Evolutionary conservation across 2,329 filamentous ascomycete species (phyloP).

Genomic region (Leptographium flavum): DNA sequence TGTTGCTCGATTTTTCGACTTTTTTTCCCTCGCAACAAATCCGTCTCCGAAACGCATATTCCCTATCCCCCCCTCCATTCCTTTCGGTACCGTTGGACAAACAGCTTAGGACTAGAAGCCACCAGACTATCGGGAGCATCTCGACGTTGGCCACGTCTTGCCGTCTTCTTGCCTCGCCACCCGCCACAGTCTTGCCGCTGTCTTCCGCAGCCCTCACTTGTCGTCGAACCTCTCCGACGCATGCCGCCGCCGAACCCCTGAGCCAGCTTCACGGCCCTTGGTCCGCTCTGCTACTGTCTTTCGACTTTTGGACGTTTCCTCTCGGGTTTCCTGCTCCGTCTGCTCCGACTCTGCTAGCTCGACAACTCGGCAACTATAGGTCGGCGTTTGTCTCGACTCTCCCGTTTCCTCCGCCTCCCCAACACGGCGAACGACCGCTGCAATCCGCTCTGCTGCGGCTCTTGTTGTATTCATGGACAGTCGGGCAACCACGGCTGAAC

Average conservation of each 20-base stretch:
- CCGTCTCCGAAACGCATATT: too few species aligned
- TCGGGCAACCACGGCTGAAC: slow-evolving; percentile 33
- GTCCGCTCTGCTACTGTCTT: too few species aligned
- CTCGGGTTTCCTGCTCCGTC: neutral
- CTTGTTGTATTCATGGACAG: slow-evolving; percentile 31
- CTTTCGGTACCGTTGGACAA: neutral
- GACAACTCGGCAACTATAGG: too few species aligned
- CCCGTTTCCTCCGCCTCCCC: neutral
- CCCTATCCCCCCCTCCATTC: neutral
- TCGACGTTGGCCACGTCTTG: neutral
- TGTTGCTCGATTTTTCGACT: too few species aligned
- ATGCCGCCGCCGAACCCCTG: neutral
- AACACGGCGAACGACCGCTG: too few species aligned
- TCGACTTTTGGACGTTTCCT: too few species aligned
- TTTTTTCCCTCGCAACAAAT: too few species aligned
- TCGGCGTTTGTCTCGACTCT: too few species aligned
- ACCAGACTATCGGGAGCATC: neutral
- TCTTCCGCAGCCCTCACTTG: neutral
- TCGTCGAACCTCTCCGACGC: neutral
- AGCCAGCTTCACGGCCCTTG: neutral
- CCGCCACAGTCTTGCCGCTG: too few species aligned
- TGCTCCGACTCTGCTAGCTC: neutral
- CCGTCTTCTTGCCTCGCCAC: neutral
- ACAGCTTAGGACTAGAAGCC: neutral
- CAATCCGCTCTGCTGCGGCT: slow-evolving; percentile 5